Evolutionary conservation across 2,329 filamentous ascomycete species (phyloP).

Genomic region (Scedosporium boydii): DNA sequence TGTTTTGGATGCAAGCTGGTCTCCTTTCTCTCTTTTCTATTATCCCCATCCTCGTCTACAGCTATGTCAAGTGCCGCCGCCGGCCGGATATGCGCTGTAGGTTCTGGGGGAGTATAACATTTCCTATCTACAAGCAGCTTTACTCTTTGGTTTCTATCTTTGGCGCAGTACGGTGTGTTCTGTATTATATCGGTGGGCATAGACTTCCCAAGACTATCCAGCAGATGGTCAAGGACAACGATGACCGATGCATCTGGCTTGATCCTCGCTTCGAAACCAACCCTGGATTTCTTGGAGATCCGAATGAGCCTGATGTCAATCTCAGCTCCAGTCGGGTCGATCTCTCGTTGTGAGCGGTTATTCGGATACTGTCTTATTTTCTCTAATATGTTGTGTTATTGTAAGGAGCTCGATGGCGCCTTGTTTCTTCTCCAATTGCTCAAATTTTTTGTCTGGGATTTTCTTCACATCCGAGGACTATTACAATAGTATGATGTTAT

Average conservation of each 20-base stretch:
- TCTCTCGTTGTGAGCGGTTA: too few relatives aligned
- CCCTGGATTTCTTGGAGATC: background rate
- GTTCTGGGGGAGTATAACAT: background rate
- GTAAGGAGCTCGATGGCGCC: too few relatives aligned
- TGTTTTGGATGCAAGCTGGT: background rate
- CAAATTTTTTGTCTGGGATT: too few relatives aligned
- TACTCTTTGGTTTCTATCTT: conserved; percentile 1
- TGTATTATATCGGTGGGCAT: conserved; percentile 3
- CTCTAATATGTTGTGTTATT: too few relatives aligned
- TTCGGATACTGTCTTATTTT: too few relatives aligned
- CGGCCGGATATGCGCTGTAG: conserved; percentile 2
- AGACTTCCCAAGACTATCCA: background rate
- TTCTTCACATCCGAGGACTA: too few relatives aligned
- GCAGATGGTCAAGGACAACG: conserved; percentile 4
- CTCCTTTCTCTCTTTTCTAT: background rate
- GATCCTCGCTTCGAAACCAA: conserved; percentile 1
- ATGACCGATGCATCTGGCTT: conserved; percentile 1
- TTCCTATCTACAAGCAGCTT: conserved; percentile 3
- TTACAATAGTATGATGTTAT: too few relatives aligned
- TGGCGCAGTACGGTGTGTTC: conserved; percentile 1
- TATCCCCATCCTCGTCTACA: background rate
- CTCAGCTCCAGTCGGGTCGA: background rate
- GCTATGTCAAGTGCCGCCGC: conserved; percentile 1
- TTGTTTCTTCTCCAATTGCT: too few relatives aligned
- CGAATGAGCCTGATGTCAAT: background rate